Percentiles rank a stretch among this genome's conserved stretches.
phyloP scores from a whole-genome alignment of 441 rosid species.

The Euphorbia celastroides region DNA sequence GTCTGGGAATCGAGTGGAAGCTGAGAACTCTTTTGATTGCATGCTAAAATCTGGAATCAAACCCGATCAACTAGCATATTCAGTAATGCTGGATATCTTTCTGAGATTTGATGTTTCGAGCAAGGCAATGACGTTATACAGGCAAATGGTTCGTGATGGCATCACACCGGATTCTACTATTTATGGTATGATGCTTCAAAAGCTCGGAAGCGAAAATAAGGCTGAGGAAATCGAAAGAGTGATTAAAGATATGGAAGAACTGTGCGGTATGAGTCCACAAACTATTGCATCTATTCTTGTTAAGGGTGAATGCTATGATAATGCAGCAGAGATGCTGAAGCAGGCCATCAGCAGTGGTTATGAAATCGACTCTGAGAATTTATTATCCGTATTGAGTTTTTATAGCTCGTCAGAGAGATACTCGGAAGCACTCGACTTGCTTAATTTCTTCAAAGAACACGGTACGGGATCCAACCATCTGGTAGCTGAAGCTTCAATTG shows the following conservation, averaged over 20 bases:
- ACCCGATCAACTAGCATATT: conserved; percentile 82
- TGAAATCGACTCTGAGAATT: conserved; percentile 49
- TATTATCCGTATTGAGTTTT: conserved; percentile 66
- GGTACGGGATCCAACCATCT: conserved; percentile 40
- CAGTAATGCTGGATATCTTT: conserved; percentile 80
- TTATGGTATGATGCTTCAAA: conserved; percentile 51
- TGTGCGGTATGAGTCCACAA: conserved; percentile 60
- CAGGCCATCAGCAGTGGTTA: conserved; percentile 43
- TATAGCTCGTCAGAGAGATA: conserved; percentile 74
- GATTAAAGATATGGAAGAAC: conserved; percentile 66
- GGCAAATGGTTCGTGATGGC: conserved; percentile 63
- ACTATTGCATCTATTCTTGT: conserved; percentile 66
- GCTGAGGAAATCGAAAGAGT: conserved; percentile 53
- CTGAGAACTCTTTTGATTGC: conserved; percentile 69
- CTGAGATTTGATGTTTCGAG: conserved; percentile 52
- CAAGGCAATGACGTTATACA: conserved; percentile 59
- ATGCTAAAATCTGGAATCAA: conserved; percentile 74
- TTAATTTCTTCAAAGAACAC: conserved; percentile 62
- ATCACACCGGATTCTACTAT: conserved; percentile 48
- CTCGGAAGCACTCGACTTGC: conserved; percentile 77
- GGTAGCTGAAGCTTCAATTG: conserved; percentile 61
- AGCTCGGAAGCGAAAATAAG: conserved; percentile 48
- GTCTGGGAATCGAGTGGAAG: conserved; percentile 78
- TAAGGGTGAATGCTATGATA: conserved; percentile 80
- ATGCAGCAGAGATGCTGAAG: conserved; percentile 66